A percentile compares a stretch with the other conserved stretches of the same genome.
Evolutionary conservation across 73 alveolate genomes (phyloP).

Genomic region (Stentor roeselii): DNA sequence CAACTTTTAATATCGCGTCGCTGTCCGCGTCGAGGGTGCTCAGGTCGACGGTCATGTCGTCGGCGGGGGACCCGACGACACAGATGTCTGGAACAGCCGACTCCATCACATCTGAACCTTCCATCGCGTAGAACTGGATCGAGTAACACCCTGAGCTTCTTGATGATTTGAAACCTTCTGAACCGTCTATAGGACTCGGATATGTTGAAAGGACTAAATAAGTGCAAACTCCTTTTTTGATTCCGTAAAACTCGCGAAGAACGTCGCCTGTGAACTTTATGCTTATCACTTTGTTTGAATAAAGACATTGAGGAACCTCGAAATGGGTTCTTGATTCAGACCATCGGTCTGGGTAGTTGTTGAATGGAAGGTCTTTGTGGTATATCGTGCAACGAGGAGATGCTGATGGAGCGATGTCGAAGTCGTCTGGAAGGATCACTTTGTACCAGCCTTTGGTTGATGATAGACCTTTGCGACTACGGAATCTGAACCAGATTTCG

Average conservation of each 20-base stretch:
- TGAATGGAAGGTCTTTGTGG: neutral
- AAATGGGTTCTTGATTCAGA: neutral
- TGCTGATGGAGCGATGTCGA: slow-evolving; percentile 28
- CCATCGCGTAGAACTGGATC: neutral
- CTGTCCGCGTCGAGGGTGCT: slow-evolving; percentile 18
- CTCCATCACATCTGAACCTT: slow-evolving; percentile 21
- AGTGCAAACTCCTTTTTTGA: neutral
- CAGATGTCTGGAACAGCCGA: slow-evolving; percentile 12
- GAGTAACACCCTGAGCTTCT: neutral
- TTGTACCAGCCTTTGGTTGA: slow-evolving; percentile 6
- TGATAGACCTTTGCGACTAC: neutral
- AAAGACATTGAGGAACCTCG: slow-evolving; percentile 5
- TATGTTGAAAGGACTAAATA: slow-evolving; percentile 15
- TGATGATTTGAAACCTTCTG: neutral
- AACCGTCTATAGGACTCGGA: neutral
- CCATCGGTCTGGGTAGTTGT: slow-evolving; percentile 1
- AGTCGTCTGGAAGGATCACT: neutral
- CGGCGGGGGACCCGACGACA: neutral
- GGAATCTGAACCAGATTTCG: slow-evolving; percentile 18
- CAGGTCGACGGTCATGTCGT: neutral
- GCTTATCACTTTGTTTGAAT: neutral
- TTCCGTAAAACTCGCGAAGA: slow-evolving; percentile 5
- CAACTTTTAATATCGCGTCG: neutral
- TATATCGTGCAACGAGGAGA: slow-evolving; percentile 20
- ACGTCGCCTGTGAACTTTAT: neutral